Evolutionary conservation across 108 stramenopile species (phyloP).

Genomic region (Bacterosira constricta): DNA sequence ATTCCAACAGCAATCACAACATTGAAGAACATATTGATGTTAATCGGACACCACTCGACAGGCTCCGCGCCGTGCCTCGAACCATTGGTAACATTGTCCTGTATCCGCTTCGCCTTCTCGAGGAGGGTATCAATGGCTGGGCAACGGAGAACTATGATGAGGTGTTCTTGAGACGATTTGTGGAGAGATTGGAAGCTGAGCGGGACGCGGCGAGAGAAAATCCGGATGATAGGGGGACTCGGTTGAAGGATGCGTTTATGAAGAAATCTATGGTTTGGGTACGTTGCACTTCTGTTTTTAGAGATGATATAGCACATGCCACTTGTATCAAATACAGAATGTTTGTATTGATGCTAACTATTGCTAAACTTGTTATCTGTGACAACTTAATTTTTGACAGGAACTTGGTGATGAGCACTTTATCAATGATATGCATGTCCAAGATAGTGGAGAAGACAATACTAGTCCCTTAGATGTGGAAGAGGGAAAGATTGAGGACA

Average conservation of each 20-base stretch:
- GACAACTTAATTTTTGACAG: neutral
- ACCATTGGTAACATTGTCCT: neutral
- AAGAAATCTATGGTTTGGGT: conserved; percentile 2
- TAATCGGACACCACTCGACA: neutral
- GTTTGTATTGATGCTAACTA: no score
- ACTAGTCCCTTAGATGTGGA: no score
- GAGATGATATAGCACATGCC: no score
- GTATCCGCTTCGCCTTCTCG: neutral
- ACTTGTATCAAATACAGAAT: no score
- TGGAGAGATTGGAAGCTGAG: neutral
- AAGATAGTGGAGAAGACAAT: no score
- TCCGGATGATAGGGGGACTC: neutral
- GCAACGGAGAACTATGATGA: neutral
- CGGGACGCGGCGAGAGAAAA: conserved; percentile 5
- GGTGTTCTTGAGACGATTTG: neutral
- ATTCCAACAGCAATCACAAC: neutral
- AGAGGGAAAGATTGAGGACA: no score
- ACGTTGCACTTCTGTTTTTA: neutral
- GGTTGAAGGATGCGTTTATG: conserved; percentile 10
- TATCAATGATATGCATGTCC: no score
- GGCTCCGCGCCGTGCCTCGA: neutral
- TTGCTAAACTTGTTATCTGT: neutral
- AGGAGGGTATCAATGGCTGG: neutral
- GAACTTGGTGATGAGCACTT: conserved; percentile 8
- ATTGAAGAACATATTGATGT: neutral